phyloP scores from a whole-genome alignment of 108 stramenopile genomes.

The Stephanodiscus minutulus region DNA sequence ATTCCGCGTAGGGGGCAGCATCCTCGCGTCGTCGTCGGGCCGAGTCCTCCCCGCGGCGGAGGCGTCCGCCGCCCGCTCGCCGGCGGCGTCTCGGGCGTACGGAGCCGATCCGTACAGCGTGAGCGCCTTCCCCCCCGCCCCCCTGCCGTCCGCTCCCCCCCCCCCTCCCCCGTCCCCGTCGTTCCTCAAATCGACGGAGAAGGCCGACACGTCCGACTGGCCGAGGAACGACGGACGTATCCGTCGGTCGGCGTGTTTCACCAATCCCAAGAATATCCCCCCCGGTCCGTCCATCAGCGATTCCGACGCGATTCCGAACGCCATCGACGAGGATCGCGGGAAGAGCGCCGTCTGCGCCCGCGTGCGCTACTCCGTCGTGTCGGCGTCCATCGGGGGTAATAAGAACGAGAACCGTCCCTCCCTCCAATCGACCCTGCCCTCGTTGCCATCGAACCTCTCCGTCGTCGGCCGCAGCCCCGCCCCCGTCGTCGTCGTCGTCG shows the following conservation, averaged over 20 bases:
- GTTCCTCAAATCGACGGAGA: conserved; percentile 38
- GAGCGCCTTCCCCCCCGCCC: conserved; percentile 9
- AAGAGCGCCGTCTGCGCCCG: conserved; percentile 8
- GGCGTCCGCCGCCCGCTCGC: neutral
- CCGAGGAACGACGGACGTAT: conserved; percentile 52
- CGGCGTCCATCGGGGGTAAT: too few relatives aligned
- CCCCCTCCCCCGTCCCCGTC: too few relatives aligned
- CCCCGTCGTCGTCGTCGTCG: conserved; percentile 17
- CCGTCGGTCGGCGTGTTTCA: conserved; percentile 41
- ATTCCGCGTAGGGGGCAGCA: conserved; percentile 14
- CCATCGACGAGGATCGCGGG: conserved; percentile 31
- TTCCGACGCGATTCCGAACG: conserved; percentile 47
- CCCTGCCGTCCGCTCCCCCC: too few relatives aligned
- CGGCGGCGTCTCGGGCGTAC: too few relatives aligned
- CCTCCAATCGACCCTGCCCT: conserved; percentile 46
- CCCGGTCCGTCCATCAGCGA: conserved; percentile 46
- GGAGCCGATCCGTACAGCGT: conserved; percentile 42
- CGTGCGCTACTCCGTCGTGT: too few relatives aligned
- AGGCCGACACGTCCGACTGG: conserved; percentile 41
- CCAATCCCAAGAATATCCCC: conserved; percentile 49
- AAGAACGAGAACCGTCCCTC: conserved; percentile 37
- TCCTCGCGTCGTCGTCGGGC: neutral
- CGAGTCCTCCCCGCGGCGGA: neutral
- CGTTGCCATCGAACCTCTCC: conserved; percentile 46
- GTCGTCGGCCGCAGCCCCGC: conserved; percentile 32